phyloP scores from a whole-genome alignment of 2,329 filamentous ascomycete genomes.

The Cladosporium cucumerinum region DNA sequence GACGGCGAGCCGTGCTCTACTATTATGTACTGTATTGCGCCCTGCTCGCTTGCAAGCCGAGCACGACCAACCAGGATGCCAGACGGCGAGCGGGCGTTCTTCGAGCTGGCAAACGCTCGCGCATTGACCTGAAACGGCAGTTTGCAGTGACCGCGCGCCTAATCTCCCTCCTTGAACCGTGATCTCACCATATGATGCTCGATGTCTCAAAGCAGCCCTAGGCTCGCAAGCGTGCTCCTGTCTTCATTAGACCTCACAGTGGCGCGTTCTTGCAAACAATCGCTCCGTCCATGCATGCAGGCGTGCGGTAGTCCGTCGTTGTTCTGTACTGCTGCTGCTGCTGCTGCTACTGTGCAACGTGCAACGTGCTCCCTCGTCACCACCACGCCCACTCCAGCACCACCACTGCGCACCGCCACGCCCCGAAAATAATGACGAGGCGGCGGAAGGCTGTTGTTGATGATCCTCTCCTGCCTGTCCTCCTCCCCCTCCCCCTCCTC shows the following conservation, averaged over 20 bases:
- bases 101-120: constrained; percentile 8
- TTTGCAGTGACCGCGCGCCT: not conserved
- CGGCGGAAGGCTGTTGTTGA: not conserved
- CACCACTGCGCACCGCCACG: not conserved
- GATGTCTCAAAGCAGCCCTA: not conserved
- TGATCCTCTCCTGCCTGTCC: not conserved
- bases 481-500: too few species aligned
- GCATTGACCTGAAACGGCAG: constrained; percentile 8
- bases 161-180: constrained; percentile 2
- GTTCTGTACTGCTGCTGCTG: not conserved
- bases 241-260: not conserved
- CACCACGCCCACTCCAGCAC: not conserved
- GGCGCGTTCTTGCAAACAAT: not conserved
- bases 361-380: not conserved
- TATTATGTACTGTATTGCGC: not conserved
- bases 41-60: not conserved
- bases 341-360: not conserved
- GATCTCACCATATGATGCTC: constrained; percentile 2
- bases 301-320: not conserved
- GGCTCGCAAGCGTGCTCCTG: not conserved
- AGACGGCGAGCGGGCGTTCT: not conserved
- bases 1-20: constrained; percentile 5
- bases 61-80: not conserved
- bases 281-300: not conserved
- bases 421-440: constrained; percentile 7